These are phyloP conservation scores for Pestalotiopsis fici DNA, from an alignment of 2,329 filamentous ascomycete genomes.

Conservation along the genomic window DNA sequence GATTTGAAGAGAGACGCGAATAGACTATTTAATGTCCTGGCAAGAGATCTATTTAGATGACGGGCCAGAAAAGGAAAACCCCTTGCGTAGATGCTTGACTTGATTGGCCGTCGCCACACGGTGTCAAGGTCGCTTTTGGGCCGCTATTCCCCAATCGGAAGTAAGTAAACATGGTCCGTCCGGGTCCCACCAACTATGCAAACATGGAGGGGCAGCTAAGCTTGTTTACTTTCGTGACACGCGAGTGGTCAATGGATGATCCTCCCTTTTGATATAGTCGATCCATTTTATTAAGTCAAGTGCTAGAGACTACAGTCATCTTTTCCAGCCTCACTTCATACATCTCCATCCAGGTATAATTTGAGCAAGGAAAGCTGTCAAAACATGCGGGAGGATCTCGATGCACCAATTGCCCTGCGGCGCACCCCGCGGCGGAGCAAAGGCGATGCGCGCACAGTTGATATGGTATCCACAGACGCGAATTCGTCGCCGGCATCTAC, in stretches of 20 bases:
- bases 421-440: constrained; percentile 49
- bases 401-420: constrained; percentile 57
- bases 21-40: neutral
- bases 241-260: constrained; percentile 16
- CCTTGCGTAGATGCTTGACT: neutral
- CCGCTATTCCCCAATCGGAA: constrained; percentile 40
- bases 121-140: constrained; percentile 11
- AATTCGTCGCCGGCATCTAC: neutral
- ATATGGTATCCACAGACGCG: neutral
- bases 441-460: constrained; percentile 16
- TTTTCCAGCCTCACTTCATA: neutral
- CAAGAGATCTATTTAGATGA: neutral
- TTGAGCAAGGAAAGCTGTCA: neutral
- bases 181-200: constrained; percentile 4
- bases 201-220: constrained; percentile 6
- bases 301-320: neutral
- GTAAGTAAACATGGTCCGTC: constrained; percentile 45
- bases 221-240: constrained; percentile 16
- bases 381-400: constrained; percentile 36
- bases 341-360: neutral
- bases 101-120: constrained; percentile 23
- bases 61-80: neutral
- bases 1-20: too few species aligned
- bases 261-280: neutral
- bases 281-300: neutral